phyloP scores from a whole-genome alignment of 208 protist species.

The Wallacemonas sp. region DNA sequence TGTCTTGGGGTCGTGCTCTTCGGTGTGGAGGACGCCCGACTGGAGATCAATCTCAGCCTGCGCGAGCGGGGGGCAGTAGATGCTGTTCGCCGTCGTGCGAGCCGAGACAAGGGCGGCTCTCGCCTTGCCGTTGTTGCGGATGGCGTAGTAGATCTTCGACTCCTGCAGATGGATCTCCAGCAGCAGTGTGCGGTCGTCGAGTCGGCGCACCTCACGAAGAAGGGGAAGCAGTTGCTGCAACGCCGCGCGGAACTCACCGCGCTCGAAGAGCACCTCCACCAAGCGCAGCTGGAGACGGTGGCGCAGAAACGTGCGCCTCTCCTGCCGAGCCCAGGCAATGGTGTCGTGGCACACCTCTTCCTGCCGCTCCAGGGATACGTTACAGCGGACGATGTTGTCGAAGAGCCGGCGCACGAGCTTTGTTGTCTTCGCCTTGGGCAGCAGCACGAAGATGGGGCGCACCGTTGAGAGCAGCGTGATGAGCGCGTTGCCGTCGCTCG shows the following conservation, averaged over 20 bases:
- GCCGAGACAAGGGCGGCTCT: slow-evolving; percentile 96
- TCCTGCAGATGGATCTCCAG: slow-evolving; percentile 98
- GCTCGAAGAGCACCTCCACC: slow-evolving; percentile 90
- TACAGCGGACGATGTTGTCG: slow-evolving; percentile 75
- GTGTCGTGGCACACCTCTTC: slow-evolving; percentile 92
- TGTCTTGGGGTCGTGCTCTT: slow-evolving; percentile 98
- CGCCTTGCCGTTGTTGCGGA: slow-evolving; percentile 93
- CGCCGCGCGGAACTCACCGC: slow-evolving; percentile 78
- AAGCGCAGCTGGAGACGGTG: slow-evolving; percentile 95
- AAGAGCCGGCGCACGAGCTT: slow-evolving; percentile 92
- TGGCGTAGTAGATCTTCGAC: slow-evolving; percentile 92
- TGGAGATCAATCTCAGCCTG: slow-evolving; percentile 98
- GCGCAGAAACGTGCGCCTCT: slow-evolving; percentile 97
- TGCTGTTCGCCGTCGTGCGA: slow-evolving; percentile 97
- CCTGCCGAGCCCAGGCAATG: slow-evolving; percentile 94
- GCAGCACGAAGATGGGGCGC: slow-evolving; percentile 70
- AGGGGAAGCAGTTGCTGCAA: slow-evolving; percentile 79
- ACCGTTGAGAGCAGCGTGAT: slow-evolving; percentile 62
- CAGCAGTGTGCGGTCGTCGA: slow-evolving; percentile 98
- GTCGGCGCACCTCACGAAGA: slow-evolving; percentile 93
- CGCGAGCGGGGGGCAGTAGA: slow-evolving; percentile 98
- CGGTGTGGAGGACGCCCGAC: slow-evolving; percentile 95
- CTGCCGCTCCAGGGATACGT: slow-evolving; percentile 78
- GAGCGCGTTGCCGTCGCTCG: slow-evolving; percentile 50
- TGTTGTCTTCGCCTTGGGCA: slow-evolving; percentile 92